A percentile compares a stretch with the other conserved stretches of the same genome.
phyloP scores from a whole-genome alignment of 1,284 basidiomycete species.

The Tylopilus sp. region DNA sequence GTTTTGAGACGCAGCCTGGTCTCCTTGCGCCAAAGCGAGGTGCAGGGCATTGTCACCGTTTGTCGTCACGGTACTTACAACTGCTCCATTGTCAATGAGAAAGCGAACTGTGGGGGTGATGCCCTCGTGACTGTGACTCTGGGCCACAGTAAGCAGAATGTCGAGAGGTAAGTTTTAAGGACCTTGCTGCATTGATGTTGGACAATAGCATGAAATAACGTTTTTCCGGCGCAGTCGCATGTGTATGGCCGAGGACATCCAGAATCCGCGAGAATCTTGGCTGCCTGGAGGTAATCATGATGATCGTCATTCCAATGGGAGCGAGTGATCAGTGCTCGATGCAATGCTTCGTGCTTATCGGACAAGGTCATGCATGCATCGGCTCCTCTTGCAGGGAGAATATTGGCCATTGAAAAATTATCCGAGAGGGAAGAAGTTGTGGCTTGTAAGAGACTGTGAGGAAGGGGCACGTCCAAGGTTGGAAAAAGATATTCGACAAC shows the following conservation, averaged over 20 bases:
- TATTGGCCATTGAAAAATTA: not conserved
- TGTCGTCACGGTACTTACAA: not conserved
- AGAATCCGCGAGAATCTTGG: not conserved
- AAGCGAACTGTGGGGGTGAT: not conserved
- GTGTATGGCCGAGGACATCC: not conserved
- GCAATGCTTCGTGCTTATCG: not conserved
- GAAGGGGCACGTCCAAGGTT: not conserved
- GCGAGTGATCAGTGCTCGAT: not conserved
- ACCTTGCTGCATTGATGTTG: not conserved
- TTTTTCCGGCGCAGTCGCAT: not conserved
- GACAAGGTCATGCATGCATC: not conserved
- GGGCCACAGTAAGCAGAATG: not conserved
- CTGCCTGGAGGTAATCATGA: not conserved
- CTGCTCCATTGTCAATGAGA: conserved; percentile 1
- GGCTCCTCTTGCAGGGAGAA: not conserved
- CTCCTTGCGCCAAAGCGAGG: not conserved
- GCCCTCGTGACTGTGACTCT: not conserved
- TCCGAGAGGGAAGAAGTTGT: not conserved
- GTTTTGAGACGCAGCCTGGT: not conserved
- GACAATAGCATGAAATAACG: not conserved
- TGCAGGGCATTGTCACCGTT: conserved; percentile 4
- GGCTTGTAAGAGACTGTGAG: not conserved
- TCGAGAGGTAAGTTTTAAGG: not conserved
- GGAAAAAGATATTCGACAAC: not conserved
- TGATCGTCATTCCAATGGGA: not conserved